phyloP scores from a whole-genome alignment of 2,329 filamentous ascomycete species.

The Rugonectria rugulosa region DNA sequence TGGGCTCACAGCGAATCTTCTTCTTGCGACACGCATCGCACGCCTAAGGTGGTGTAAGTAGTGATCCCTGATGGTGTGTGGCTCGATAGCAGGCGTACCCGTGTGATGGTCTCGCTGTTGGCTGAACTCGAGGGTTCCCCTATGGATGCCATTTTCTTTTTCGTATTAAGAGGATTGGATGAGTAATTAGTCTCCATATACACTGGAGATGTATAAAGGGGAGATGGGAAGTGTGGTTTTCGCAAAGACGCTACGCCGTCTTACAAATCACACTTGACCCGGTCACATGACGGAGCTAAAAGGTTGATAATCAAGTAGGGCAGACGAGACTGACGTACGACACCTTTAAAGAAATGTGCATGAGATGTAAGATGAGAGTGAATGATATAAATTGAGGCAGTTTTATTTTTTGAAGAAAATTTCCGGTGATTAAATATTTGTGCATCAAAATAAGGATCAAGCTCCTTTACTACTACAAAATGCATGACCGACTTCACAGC shows the following conservation, averaged over 20 bases:
- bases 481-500: too few species aligned
- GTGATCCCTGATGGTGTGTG: background rate
- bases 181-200: background rate
- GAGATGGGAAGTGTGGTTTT: too few species aligned
- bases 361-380: too few species aligned
- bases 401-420: too few species aligned
- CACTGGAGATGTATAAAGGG: background rate
- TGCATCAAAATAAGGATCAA: too few species aligned
- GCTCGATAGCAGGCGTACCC: background rate
- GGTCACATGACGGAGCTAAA: background rate
- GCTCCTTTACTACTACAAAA: too few species aligned
- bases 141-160: too few species aligned
- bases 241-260: background rate
- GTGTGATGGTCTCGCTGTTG: background rate
- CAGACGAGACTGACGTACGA: too few species aligned
- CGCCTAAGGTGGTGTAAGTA: constrained; percentile 18
- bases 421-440: too few species aligned
- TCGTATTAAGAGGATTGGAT: too few species aligned
- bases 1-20: constrained; percentile 41
- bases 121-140: background rate
- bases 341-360: too few species aligned
- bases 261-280: background rate
- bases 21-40: constrained; percentile 42
- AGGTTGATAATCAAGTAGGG: background rate
- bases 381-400: too few species aligned